These are phyloP conservation scores for Talaromyces trachyspermus DNA, from an alignment of 495 filamentous ascomycete species.

Conservation along the genomic window DNA sequence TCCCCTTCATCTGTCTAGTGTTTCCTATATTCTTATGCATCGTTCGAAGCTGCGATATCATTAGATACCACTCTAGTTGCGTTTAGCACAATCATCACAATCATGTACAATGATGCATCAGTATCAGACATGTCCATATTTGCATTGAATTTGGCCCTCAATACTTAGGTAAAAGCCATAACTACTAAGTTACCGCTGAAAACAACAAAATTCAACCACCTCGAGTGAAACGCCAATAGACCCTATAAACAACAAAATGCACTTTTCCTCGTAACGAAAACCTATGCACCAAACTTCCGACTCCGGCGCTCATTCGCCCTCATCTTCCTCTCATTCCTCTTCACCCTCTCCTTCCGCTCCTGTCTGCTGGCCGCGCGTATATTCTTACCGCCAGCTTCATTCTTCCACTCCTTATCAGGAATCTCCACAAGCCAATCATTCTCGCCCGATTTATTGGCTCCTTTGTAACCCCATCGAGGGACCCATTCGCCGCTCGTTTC, in stretches of 20 bases:
- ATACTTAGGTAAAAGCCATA: no score
- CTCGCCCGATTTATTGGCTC: slow-evolving; percentile 74
- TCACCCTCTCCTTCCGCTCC: slow-evolving; percentile 56
- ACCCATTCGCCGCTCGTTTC: slow-evolving; percentile 83
- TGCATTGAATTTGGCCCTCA: no score
- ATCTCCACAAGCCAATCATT: slow-evolving; percentile 87
- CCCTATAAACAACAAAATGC: slow-evolving; percentile 3
- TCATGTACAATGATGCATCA: neutral
- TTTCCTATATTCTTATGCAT: neutral
- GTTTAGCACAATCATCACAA: neutral
- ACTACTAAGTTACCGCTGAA: neutral
- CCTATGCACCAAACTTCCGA: slow-evolving; percentile 31
- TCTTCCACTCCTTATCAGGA: slow-evolving; percentile 62
- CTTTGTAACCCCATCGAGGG: slow-evolving; percentile 91
- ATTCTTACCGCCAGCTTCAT: slow-evolving; percentile 52
- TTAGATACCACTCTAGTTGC: no score
- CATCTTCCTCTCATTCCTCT: slow-evolving; percentile 63
- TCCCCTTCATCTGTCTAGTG: no score
- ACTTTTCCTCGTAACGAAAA: neutral
- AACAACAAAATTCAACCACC: neutral
- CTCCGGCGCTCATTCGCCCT: slow-evolving; percentile 57
- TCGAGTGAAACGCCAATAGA: slow-evolving; percentile 1
- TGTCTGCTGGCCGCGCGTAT: slow-evolving; percentile 55
- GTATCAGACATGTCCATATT: neutral
- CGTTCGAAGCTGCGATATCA: no score